These are phyloP conservation scores for Trichoderma harzianum DNA, from an alignment of 2,329 filamentous ascomycete genomes.

Conservation along the genomic window DNA sequence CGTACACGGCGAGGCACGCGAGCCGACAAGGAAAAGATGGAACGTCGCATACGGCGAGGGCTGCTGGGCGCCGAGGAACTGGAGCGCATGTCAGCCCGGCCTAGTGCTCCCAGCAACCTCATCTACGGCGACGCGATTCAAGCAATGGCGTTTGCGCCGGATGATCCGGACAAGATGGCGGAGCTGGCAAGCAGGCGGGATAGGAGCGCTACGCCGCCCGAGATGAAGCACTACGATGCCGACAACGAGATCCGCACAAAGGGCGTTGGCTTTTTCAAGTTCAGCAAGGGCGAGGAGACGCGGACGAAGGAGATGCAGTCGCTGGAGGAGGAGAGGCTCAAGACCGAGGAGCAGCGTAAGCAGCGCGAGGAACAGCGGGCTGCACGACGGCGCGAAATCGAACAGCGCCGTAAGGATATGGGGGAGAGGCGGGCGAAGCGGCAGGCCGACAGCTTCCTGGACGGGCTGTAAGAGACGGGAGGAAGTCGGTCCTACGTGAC, in stretches of 20 bases:
- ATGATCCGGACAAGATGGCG: constrained; percentile 70
- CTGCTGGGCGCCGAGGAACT: constrained; percentile 57
- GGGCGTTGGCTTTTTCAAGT: constrained; percentile 88
- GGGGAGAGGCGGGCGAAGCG: constrained; percentile 60
- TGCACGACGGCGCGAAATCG: constrained; percentile 59
- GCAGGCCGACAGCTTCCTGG: constrained; percentile 70
- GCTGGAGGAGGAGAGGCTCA: constrained; percentile 62
- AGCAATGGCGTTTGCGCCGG: constrained; percentile 74
- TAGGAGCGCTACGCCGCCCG: constrained; percentile 74
- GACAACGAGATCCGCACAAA: constrained; percentile 78
- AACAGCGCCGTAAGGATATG: constrained; percentile 60
- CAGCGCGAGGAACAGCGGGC: constrained; percentile 56
- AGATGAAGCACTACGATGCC: constrained; percentile 81
- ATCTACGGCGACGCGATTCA: constrained; percentile 88
- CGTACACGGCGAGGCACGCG: constrained; percentile 71
- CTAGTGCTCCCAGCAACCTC: constrained; percentile 62
- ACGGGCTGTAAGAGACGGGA: constrained; percentile 41
- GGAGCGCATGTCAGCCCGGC: constrained; percentile 66
- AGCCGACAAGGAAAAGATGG: constrained; percentile 62
- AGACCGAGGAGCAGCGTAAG: constrained; percentile 62
- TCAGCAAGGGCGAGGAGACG: constrained; percentile 70
- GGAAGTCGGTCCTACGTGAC: not conserved
- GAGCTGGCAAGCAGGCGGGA: constrained; percentile 75
- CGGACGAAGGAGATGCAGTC: constrained; percentile 70
- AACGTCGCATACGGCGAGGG: constrained; percentile 50